Conservation (phyloP, 2,329 filamentous ascomycete species). For the Stachybotrys chartarum region DNA sequence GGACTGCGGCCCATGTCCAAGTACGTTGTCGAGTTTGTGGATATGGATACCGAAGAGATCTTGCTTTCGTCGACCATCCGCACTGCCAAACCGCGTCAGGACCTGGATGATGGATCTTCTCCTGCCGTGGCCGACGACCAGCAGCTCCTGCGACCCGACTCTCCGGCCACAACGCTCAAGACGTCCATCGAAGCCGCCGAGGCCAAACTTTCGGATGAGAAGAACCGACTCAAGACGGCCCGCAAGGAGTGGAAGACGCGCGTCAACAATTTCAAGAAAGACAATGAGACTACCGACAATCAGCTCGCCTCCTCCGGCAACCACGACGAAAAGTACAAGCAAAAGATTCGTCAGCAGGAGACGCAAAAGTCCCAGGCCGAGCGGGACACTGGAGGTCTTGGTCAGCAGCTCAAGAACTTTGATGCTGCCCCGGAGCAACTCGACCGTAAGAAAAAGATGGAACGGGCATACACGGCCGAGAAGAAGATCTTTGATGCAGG, state of each 20-base stretch:
- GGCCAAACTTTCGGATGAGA: constrained; percentile 62
- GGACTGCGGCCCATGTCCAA: constrained; percentile 64
- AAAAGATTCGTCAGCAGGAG: constrained; percentile 68
- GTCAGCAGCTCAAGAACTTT: constrained; percentile 54
- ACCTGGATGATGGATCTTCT: constrained; percentile 20
- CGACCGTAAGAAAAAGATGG: constrained; percentile 47
- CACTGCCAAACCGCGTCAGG: constrained; percentile 44
- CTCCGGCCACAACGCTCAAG: constrained; percentile 68
- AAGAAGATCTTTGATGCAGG: constrained; percentile 54
- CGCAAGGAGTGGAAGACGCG: constrained; percentile 70
- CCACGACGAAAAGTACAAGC: constrained; percentile 67
- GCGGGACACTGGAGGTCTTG: constrained; percentile 46
- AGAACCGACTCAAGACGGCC: constrained; percentile 58
- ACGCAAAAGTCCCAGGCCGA: constrained; percentile 64
- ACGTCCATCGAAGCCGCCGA: constrained; percentile 70
- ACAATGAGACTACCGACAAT: constrained; percentile 62
- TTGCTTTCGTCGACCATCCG: constrained; percentile 67
- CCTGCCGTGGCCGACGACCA: constrained; percentile 35
- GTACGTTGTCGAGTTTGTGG: constrained; percentile 73
- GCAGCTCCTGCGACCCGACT: constrained; percentile 63
- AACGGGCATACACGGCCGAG: constrained; percentile 45
- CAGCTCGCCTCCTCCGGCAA: constrained; percentile 63
- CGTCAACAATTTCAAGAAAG: constrained; percentile 60
- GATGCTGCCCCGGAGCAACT: constrained; percentile 58
- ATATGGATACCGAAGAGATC: constrained; percentile 56